phyloP scores from a whole-genome alignment of 371 early-diverging fungal species.

The Nosema bombycis region DNA sequence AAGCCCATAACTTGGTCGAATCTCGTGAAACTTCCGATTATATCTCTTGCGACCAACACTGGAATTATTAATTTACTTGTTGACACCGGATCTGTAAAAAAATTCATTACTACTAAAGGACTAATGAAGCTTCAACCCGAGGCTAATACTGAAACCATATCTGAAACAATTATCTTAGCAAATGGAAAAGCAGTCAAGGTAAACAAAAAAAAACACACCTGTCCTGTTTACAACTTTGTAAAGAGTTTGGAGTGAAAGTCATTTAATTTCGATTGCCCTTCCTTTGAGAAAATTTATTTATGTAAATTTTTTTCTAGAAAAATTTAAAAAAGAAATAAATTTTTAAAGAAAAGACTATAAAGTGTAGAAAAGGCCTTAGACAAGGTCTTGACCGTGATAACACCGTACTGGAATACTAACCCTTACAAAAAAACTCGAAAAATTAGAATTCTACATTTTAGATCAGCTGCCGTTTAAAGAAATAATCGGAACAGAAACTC shows the following conservation, averaged over 20 bases:
- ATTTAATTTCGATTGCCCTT: no score
- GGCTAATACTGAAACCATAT: neutral
- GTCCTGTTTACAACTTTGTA: no score
- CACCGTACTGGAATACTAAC: neutral
- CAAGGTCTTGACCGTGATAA: no score
- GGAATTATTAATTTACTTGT: no score
- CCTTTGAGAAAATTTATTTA: no score
- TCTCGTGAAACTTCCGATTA: no score
- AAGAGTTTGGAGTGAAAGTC: no score
- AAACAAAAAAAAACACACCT: neutral
- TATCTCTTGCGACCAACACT: no score
- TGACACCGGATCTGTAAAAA: neutral
- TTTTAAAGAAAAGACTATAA: neutral
- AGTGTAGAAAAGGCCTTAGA: no score
- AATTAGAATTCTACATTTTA: neutral
- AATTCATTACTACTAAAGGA: neutral
- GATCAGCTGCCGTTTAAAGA: neutral
- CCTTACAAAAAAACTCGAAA: neutral
- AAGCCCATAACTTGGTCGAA: no score
- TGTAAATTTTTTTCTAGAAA: no score
- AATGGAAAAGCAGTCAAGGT: neutral
- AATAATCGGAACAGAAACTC: neutral
- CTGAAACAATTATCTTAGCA: neutral
- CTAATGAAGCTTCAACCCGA: neutral
- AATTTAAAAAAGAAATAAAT: neutral